phyloP scores from a whole-genome alignment of 306 rosid genomes.

The Prinsepia uniflora region DNA sequence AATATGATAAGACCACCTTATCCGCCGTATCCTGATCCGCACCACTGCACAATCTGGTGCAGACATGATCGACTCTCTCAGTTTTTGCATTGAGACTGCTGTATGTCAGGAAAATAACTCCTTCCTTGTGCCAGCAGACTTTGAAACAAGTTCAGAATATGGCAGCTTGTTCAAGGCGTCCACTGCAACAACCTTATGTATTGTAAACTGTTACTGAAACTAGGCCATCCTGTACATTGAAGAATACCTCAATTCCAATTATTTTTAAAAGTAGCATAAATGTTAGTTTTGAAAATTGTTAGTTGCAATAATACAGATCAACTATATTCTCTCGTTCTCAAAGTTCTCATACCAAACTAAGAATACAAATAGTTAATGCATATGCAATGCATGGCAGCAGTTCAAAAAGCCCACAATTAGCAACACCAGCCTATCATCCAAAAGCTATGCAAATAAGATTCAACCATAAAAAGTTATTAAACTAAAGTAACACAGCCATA shows the following conservation, averaged over 20 bases:
- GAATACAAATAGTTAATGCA: no score
- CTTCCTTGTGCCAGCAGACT: slow-evolving; percentile 81
- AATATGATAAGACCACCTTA: slow-evolving; percentile 81
- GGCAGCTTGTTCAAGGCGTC: slow-evolving; percentile 98
- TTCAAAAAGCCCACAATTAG: no score
- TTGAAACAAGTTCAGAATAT: slow-evolving; percentile 97
- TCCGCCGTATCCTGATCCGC: slow-evolving; percentile 54
- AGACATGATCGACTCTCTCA: slow-evolving; percentile 88
- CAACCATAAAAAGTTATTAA: not conserved
- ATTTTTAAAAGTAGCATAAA: not conserved
- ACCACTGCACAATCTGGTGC: slow-evolving; percentile 97
- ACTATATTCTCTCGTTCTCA: no score
- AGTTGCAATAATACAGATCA: no score
- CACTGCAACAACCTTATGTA: slow-evolving; percentile 47
- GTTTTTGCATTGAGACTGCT: slow-evolving; percentile 96
- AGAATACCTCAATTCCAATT: slow-evolving; percentile 3
- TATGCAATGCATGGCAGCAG: no score
- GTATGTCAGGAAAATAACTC: slow-evolving; percentile 90
- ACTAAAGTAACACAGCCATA: not conserved
- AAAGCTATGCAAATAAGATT: slow-evolving; percentile 1
- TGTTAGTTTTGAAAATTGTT: no score
- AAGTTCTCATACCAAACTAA: no score
- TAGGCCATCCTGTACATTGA: not conserved
- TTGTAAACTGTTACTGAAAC: not conserved
- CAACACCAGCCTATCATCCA: no score